Percentiles rank a stretch among this genome's conserved stretches.
phyloP scores from a whole-genome alignment of 1,284 basidiomycete species.

The Rhodotorula sp. region DNA sequence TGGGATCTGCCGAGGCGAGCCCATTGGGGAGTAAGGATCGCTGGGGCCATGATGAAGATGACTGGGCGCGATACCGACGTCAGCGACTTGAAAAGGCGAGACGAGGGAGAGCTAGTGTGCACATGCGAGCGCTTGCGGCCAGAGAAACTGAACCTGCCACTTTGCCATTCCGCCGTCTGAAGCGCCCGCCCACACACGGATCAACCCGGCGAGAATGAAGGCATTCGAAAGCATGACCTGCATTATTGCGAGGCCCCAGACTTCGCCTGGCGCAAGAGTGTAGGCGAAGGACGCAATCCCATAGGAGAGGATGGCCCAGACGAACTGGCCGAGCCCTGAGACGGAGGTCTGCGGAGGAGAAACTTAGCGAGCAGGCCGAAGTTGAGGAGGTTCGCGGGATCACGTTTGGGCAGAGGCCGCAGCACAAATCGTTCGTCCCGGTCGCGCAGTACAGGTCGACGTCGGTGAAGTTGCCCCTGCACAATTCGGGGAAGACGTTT shows the following conservation, averaged over 20 bases:
- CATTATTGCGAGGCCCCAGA: constrained; percentile 19
- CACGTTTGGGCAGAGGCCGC: constrained; percentile 8
- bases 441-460: constrained; percentile 21
- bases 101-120: not conserved
- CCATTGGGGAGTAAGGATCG: constrained; percentile 13
- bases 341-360: not conserved
- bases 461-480: constrained; percentile 7
- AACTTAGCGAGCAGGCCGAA: not conserved
- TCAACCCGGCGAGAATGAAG: constrained; percentile 1
- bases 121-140: constrained; percentile 18
- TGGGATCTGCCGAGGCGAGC: not conserved
- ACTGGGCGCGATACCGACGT: not conserved
- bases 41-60: constrained; percentile 6
- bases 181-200: constrained; percentile 2
- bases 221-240: constrained; percentile 10
- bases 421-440: not conserved
- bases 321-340: constrained; percentile 10
- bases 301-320: constrained; percentile 14
- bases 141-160: constrained; percentile 15
- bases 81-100: not conserved
- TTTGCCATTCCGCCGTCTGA: constrained; percentile 1
- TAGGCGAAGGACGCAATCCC: not conserved
- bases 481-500: not conserved
- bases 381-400: not conserved
- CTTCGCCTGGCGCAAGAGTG: not conserved